phyloP scores from a whole-genome alignment of 2,329 filamentous ascomycete species.

The Aureobasidium sp. region DNA sequence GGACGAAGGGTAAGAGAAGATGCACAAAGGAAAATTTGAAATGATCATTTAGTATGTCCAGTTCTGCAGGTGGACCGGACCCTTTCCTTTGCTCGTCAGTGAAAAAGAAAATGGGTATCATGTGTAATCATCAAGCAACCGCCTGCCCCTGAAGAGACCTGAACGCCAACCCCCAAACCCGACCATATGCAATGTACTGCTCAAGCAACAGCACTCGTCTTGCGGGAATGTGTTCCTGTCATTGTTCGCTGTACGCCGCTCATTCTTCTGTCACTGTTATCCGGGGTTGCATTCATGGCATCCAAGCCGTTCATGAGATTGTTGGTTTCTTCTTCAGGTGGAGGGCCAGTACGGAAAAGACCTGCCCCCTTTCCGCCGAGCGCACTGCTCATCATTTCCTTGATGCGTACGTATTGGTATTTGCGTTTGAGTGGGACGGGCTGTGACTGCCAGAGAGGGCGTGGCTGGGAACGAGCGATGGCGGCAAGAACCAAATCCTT shows the following conservation, averaged over 20 bases:
- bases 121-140: slow-evolving; percentile 4
- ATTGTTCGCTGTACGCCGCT: slow-evolving; percentile 7
- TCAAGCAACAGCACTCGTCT: slow-evolving; percentile 3
- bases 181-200: neutral
- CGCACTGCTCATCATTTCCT: slow-evolving; percentile 55
- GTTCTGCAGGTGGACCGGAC: neutral
- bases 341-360: slow-evolving; percentile 18
- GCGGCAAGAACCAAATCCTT: slow-evolving; percentile 81
- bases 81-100: slow-evolving; percentile 4
- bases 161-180: slow-evolving; percentile 6
- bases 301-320: neutral
- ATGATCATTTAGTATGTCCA: neutral
- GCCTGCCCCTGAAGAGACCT: neutral
- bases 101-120: slow-evolving; percentile 11
- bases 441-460: slow-evolving; percentile 63
- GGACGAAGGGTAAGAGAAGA: neutral
- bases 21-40: neutral
- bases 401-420: slow-evolving; percentile 57
- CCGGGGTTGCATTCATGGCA: neutral
- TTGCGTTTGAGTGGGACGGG: slow-evolving; percentile 46
- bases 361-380: slow-evolving; percentile 29
- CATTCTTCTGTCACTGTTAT: slow-evolving; percentile 14
- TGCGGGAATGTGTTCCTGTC: slow-evolving; percentile 4
- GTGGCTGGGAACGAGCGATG: slow-evolving; percentile 64
- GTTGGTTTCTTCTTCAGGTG: neutral